A percentile compares a stretch with the other conserved stretches of the same genome.
These are phyloP conservation scores for Magnaporthales sp. DNA, from an alignment of 2,329 filamentous ascomycete genomes.

Conservation along the genomic window DNA sequence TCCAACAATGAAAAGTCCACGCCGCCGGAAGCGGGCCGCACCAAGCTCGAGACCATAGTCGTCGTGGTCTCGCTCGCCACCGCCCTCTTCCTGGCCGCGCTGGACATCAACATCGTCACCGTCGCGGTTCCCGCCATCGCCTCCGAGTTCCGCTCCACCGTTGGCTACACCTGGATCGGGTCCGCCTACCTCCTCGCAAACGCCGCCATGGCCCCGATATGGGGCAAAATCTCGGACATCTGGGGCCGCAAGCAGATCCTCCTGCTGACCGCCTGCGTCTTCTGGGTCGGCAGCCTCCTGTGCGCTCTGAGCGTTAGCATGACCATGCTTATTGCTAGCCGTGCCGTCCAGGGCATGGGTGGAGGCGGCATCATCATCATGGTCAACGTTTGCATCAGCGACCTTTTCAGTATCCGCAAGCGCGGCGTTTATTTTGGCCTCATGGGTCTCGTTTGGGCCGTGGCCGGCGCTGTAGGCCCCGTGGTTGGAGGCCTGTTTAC, in stretches of 20 bases:
- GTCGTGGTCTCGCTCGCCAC: conserved; percentile 29
- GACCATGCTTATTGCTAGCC: conserved; percentile 35
- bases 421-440: conserved; percentile 49
- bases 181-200: conserved; percentile 63
- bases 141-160: conserved; percentile 47
- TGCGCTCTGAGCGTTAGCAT: conserved; percentile 37
- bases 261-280: conserved; percentile 35
- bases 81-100: conserved; percentile 34
- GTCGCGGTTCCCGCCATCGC: conserved; percentile 55
- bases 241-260: conserved; percentile 48
- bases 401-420: conserved; percentile 40
- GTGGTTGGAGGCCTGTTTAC: conserved; percentile 54
- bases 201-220: conserved; percentile 59
- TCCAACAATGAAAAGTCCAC: neutral
- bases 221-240: conserved; percentile 55
- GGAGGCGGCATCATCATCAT: conserved; percentile 42
- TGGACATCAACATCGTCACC: conserved; percentile 50
- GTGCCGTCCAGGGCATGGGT: conserved; percentile 42
- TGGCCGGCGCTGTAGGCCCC: conserved; percentile 58
- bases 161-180: conserved; percentile 72
- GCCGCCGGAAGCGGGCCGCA: conserved; percentile 19
- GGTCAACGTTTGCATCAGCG: conserved; percentile 44
- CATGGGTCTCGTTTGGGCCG: conserved; percentile 58
- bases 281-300: conserved; percentile 42
- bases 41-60: conserved; percentile 20